Conservation (phyloP, 176 grass and related monocot genomes). For the Cenchrus americanus region DNA sequence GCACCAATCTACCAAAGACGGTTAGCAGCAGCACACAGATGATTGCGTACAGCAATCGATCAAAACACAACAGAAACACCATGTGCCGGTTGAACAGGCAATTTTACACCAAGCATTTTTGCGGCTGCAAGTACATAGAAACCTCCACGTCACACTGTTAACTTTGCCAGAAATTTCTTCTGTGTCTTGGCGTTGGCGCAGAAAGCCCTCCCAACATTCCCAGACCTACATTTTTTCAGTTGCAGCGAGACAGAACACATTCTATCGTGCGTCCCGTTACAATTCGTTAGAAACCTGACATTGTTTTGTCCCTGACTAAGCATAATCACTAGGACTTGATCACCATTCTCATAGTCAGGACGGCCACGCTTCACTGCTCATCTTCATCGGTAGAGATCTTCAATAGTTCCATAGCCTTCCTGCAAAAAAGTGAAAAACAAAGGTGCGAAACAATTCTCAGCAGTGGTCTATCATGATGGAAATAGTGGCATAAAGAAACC, state of each 20-base stretch:
- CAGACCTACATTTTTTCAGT: background rate
- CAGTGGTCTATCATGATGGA: background rate
- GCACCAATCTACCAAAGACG: background rate
- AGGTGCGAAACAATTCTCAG: background rate
- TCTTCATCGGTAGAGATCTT: background rate
- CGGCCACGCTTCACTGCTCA: background rate
- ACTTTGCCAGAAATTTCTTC: background rate
- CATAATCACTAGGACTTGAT: background rate
- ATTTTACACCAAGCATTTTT: background rate
- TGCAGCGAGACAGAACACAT: background rate
- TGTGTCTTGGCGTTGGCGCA: background rate
- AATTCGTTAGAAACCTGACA: background rate
- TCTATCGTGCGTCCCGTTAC: background rate
- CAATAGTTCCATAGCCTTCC: conserved; percentile 32
- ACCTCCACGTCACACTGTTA: background rate
- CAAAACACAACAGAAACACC: background rate
- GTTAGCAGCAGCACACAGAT: background rate
- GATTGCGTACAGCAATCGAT: background rate
- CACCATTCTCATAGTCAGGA: background rate
- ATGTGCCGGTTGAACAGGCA: background rate
- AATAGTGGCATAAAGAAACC: background rate
- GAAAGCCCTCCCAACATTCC: background rate
- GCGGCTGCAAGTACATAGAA: background rate
- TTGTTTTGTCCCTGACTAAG: background rate
- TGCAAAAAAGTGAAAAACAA: conserved; percentile 12